phyloP scores from a whole-genome alignment of 306 rosid genomes.

The Dalbergia cultrata region DNA sequence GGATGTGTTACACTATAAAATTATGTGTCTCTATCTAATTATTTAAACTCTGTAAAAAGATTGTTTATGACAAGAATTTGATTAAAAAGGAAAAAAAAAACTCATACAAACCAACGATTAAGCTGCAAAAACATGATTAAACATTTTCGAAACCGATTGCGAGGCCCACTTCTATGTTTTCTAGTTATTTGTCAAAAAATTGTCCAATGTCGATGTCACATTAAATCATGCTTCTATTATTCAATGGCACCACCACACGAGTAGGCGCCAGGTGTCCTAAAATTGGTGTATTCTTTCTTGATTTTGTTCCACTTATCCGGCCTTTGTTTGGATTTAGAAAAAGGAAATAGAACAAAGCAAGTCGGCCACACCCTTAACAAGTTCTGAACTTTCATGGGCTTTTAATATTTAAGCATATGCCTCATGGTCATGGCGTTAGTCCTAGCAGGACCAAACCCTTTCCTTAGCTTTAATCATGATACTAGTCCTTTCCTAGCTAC shows the following conservation, averaged over 20 bases:
- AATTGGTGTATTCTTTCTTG: neutral
- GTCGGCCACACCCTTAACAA: neutral
- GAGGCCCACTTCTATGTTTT: neutral
- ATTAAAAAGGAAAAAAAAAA: neutral
- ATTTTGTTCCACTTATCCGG: neutral
- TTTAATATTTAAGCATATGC: neutral
- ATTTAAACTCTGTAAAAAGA: no score
- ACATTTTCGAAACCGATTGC: neutral
- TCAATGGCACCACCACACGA: neutral
- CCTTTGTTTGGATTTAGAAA: neutral
- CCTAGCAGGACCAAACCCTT: neutral
- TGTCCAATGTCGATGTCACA: neutral
- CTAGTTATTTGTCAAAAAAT: neutral
- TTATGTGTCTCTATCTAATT: no score
- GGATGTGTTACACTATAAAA: no score
- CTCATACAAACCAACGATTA: neutral
- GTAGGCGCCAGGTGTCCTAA: conserved; percentile 1
- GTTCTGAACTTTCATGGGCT: neutral
- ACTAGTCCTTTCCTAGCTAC: neutral
- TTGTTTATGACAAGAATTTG: neutral
- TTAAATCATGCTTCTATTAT: conserved; percentile 4
- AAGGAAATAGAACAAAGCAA: neutral
- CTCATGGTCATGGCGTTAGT: neutral
- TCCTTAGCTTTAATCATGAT: neutral
- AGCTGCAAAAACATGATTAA: neutral